A percentile compares a stretch with the other conserved stretches of the same genome.
Conservation (phyloP, 176 grass and related monocot genomes). For the Ensete ventricosum region DNA sequence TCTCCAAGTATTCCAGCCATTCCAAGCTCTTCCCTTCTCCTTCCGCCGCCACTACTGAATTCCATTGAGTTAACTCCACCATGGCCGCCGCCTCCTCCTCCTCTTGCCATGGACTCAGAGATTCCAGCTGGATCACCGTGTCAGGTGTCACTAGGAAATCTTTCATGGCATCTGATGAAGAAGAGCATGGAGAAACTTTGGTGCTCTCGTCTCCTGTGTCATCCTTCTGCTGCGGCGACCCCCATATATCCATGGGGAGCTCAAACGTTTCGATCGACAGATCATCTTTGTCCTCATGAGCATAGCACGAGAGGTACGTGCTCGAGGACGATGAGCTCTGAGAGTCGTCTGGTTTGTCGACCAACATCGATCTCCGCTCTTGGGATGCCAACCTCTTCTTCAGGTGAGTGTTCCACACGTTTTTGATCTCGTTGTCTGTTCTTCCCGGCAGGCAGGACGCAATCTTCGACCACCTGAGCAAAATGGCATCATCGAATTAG, state of each 20-base stretch:
- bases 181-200: conserved; percentile 16
- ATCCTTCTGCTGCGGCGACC: conserved; percentile 2
- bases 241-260: background rate
- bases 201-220: conserved; percentile 11
- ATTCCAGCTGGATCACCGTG: conserved; percentile 19
- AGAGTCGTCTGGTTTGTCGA: background rate
- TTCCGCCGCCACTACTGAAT: background rate
- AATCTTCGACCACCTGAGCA: conserved; percentile 32
- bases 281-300: background rate
- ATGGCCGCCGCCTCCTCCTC: conserved; percentile 6
- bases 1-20: conserved; percentile 28
- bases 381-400: conserved; percentile 20
- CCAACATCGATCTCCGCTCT: conserved; percentile 9
- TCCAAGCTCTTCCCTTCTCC: background rate
- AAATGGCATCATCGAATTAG: background rate
- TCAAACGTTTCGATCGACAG: conserved; percentile 8
- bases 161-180: conserved; percentile 4
- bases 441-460: conserved; percentile 33
- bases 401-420: conserved; percentile 43
- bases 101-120: conserved; percentile 2
- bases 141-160: conserved; percentile 20
- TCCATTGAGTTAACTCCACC: background rate
- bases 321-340: background rate
- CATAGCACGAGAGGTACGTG: background rate
- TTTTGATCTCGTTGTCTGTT: conserved; percentile 42